phyloP scores from a whole-genome alignment of 352 stramenopile genomes.

The Phytopythium aichiense region DNA sequence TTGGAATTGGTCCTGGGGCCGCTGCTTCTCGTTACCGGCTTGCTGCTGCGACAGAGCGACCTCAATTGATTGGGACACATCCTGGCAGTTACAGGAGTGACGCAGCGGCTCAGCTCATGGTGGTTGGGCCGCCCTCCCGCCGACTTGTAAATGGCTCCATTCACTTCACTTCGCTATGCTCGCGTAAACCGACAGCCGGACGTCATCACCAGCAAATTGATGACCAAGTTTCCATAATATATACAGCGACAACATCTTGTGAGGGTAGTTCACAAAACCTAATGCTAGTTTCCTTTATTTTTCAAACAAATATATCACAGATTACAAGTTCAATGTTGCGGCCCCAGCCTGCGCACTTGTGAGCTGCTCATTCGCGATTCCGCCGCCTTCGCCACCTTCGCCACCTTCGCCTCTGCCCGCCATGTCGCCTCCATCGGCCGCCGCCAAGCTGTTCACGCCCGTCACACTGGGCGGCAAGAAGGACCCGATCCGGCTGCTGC shows the following conservation, averaged over 20 bases:
- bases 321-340: too few relatives aligned
- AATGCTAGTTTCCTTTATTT: too few relatives aligned
- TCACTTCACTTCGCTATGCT: background rate
- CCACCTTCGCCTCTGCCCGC: background rate
- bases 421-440: constrained; percentile 5
- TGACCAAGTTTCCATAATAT: background rate
- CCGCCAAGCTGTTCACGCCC: constrained; percentile 53
- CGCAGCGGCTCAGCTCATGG: too few relatives aligned
- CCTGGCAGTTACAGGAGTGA: too few relatives aligned
- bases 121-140: too few relatives aligned
- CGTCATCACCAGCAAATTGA: background rate
- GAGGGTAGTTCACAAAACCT: too few relatives aligned
- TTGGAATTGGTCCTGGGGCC: too few relatives aligned
- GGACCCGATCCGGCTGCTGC: constrained; percentile 40
- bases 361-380: background rate
- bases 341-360: background rate
- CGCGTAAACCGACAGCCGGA: background rate
- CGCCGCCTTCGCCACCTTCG: background rate
- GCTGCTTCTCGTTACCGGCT: too few relatives aligned
- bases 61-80: too few relatives aligned
- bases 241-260: too few relatives aligned
- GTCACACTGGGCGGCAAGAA: constrained; percentile 55
- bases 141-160: background rate
- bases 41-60: too few relatives aligned
- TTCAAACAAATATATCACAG: too few relatives aligned